A percentile compares a stretch with the other conserved stretches of the same genome.
Evolutionary conservation across 306 rosid genomes (phyloP).

Genomic region (Prunus salicina): DNA sequence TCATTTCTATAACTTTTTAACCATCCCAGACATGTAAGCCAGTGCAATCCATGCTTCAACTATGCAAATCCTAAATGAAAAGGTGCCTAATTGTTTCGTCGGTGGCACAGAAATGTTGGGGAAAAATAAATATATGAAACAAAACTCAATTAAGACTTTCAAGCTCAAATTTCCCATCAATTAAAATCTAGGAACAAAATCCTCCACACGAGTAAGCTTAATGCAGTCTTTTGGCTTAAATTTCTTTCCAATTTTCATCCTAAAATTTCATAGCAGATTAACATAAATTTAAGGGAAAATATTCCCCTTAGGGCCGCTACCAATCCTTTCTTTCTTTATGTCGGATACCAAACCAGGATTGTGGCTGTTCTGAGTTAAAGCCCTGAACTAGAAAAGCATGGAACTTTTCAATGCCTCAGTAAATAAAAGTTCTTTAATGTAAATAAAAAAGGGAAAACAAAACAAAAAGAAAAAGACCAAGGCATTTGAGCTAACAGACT

Average conservation of each 20-base stretch:
- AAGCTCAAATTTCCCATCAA: background rate
- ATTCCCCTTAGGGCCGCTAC: background rate
- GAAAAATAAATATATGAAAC: background rate
- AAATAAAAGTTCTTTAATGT: background rate
- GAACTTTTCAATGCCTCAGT: background rate
- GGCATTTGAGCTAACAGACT: background rate
- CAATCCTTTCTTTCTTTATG: background rate
- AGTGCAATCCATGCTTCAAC: background rate
- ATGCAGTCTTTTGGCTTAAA: background rate
- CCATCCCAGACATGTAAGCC: background rate
- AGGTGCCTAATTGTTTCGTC: background rate
- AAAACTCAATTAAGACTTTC: background rate
- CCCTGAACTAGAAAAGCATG: background rate
- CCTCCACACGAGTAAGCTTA: background rate
- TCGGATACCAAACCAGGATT: conserved; percentile 3
- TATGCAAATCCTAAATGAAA: background rate
- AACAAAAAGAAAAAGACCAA: background rate
- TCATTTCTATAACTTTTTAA: too few species aligned
- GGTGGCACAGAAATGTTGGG: background rate
- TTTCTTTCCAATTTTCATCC: background rate
- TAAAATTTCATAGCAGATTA: background rate
- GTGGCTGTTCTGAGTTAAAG: background rate
- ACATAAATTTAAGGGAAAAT: background rate
- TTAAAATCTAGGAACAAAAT: background rate
- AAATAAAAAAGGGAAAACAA: conserved; percentile 1